Evolutionary conservation across 1,284 basidiomycete genomes (phyloP), one percentile per base, ranked within the genome.

Genomic region (Cryptococcus hybrid): DNA sequence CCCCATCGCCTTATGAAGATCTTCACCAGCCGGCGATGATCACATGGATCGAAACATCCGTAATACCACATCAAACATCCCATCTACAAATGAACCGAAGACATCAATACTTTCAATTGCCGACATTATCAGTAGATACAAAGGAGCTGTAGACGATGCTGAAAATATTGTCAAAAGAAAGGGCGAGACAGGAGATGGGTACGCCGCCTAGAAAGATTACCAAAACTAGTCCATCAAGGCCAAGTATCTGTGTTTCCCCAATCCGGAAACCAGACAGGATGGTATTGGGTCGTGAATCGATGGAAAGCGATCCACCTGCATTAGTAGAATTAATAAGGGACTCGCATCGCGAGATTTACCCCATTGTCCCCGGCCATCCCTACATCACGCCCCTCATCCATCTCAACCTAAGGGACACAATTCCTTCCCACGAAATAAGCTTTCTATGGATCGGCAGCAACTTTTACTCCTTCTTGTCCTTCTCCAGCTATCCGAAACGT

Each of bases 71-170:
- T 11, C 9, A n/a, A n/a, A 11, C 40, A n/a, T 42, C 40, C 11
- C 12, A n/a, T 7, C 51, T 48, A 11, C 15, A 18, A 1, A 24
- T 43, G 30, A 44, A 15, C 37, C 34, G 34, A 18, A 38, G 7
- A 36, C 47, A 6, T 60, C 62, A 3, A 65, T 69, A 47, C 61
- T 67, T 53, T 71, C 74, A 1, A 79, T 79, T 47, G 71, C 74
- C 43, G 80, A 81, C 43, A 81, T 82, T 57, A 71, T 81, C 45
- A 60, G 68, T 7, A 61, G 65, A 11, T 79, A 81, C 57, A 70
- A 70, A 24, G 65, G 59, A 0, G 59, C 71, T 0, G 57, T 74
- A 11, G 56, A 60, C n/a, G 56, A 54, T 0, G 66, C 74, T 1
- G 48, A 67, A 12, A 59, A 48, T 44, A 60, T 57, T 11, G 66